phyloP scores from a whole-genome alignment of 495 filamentous ascomycete genomes.

The Penicillium cinerascens region DNA sequence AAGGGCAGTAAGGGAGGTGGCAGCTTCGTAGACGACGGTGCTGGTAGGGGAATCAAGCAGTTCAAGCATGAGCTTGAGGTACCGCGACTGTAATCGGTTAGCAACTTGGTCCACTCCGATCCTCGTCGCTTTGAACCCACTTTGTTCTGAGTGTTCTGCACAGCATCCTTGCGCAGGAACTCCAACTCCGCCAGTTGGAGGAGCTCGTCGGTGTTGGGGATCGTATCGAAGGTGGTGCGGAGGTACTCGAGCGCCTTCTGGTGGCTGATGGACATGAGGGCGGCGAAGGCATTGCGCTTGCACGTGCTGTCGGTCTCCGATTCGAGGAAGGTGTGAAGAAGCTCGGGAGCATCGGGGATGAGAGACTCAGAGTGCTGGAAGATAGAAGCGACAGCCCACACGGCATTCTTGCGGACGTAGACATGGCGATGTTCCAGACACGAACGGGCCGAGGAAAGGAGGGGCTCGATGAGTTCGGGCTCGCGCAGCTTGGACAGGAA shows the following conservation, averaged over 20 bases:
- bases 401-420: slow-evolving; percentile 97
- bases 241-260: slow-evolving; percentile 89
- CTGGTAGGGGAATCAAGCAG: slow-evolving; percentile 88
- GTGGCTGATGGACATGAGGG: slow-evolving; percentile 85
- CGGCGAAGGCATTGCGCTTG: slow-evolving; percentile 97
- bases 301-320: slow-evolving; percentile 91
- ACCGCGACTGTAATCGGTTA: slow-evolving; percentile 62
- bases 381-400: slow-evolving; percentile 91
- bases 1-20: slow-evolving; percentile 91
- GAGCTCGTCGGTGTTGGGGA: slow-evolving; percentile 90
- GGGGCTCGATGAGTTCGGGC: slow-evolving; percentile 91
- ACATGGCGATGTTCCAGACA: slow-evolving; percentile 95
- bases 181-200: slow-evolving; percentile 91
- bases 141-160: slow-evolving; percentile 92
- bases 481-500: slow-evolving; percentile 97
- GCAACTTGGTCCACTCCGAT: slow-evolving; percentile 1
- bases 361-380: slow-evolving; percentile 85
- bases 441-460: slow-evolving; percentile 83
- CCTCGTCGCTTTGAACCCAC: slow-evolving; percentile 33
- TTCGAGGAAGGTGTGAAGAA: slow-evolving; percentile 86
- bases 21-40: slow-evolving; percentile 97
- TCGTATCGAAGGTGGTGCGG: slow-evolving; percentile 85
- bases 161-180: slow-evolving; percentile 96
- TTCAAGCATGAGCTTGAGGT: slow-evolving; percentile 93
- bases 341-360: slow-evolving; percentile 93